phyloP scores from a whole-genome alignment of 1,284 basidiomycete genomes.

The Trichosporon inkin region DNA sequence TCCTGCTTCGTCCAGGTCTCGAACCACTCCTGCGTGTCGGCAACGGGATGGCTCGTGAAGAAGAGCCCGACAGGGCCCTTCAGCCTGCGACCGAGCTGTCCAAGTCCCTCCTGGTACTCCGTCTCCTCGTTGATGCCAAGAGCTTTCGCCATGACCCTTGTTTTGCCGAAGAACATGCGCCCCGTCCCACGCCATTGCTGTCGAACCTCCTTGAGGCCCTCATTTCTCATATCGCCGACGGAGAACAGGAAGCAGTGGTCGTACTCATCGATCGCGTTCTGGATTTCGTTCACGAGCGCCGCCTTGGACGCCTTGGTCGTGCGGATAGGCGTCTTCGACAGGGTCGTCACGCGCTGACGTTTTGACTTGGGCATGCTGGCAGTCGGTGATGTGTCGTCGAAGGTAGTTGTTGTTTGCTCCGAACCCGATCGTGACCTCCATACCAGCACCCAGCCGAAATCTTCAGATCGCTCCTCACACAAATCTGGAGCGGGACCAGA shows the following conservation, averaged over 20 bases:
- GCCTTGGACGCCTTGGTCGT: slow-evolving; percentile 68
- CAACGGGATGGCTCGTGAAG: slow-evolving; percentile 81
- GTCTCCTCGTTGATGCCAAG: slow-evolving; percentile 83
- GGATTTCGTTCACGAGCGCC: slow-evolving; percentile 73
- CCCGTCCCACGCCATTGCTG: slow-evolving; percentile 89
- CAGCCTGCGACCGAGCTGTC: slow-evolving; percentile 74
- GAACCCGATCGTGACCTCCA: background rate
- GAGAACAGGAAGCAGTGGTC: slow-evolving; percentile 93
- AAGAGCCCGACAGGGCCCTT: slow-evolving; percentile 90
- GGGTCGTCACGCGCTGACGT: slow-evolving; percentile 67
- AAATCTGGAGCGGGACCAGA: slow-evolving; percentile 6
- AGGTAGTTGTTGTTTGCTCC: background rate
- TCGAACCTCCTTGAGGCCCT: slow-evolving; percentile 88
- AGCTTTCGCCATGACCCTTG: slow-evolving; percentile 92
- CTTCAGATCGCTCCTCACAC: background rate
- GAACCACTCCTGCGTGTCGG: slow-evolving; percentile 93
- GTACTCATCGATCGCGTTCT: slow-evolving; percentile 66
- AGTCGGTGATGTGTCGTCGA: background rate
- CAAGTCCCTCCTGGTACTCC: slow-evolving; percentile 76
- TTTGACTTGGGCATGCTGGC: slow-evolving; percentile 76
- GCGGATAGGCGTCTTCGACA: slow-evolving; percentile 56
- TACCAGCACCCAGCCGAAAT: background rate
- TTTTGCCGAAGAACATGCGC: slow-evolving; percentile 87
- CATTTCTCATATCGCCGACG: slow-evolving; percentile 91
- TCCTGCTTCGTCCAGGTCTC: slow-evolving; percentile 81